A percentile compares a stretch with the other conserved stretches of the same genome.
These are phyloP conservation scores for Termitomyces sp. DNA, from an alignment of 768 basidiomycete species.

Conservation along the genomic window DNA sequence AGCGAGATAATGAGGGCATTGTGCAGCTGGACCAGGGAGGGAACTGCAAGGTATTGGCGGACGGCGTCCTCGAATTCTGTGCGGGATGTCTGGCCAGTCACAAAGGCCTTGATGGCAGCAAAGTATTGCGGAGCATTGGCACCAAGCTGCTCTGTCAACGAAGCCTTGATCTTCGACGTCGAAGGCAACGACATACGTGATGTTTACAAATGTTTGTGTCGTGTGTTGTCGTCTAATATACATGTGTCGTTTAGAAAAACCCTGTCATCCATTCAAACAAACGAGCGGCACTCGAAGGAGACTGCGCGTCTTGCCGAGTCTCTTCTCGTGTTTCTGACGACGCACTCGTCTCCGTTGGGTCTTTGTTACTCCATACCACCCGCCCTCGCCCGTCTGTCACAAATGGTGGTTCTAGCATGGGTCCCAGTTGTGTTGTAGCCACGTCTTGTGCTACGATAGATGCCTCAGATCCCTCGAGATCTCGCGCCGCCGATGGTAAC, in stretches of 20 bases:
- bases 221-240: slow-evolving; percentile 4
- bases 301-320: slow-evolving; percentile 8
- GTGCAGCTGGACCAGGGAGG: slow-evolving; percentile 70
- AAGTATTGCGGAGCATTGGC: slow-evolving; percentile 58
- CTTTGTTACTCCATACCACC: slow-evolving; percentile 39
- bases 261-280: slow-evolving; percentile 22
- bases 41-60: slow-evolving; percentile 53
- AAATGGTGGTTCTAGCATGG: slow-evolving; percentile 39
- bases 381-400: slow-evolving; percentile 62
- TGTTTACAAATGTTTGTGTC: slow-evolving; percentile 6
- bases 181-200: slow-evolving; percentile 65
- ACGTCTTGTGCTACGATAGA: background rate
- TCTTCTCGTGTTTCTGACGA: slow-evolving; percentile 4
- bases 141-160: slow-evolving; percentile 59
- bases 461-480: background rate
- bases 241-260: slow-evolving; percentile 6
- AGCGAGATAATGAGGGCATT: slow-evolving; percentile 81
- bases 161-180: slow-evolving; percentile 65
- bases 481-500: background rate
- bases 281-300: slow-evolving; percentile 7
- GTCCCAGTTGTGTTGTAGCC: background rate
- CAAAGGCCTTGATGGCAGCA: slow-evolving; percentile 55
- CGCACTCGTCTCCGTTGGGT: slow-evolving; percentile 6
- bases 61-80: slow-evolving; percentile 72
- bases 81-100: slow-evolving; percentile 63